Percentiles rank a stretch among this genome's conserved stretches.
Conservation (phyloP, 2,329 filamentous ascomycete genomes). For the Penicillium griseofulvum region DNA sequence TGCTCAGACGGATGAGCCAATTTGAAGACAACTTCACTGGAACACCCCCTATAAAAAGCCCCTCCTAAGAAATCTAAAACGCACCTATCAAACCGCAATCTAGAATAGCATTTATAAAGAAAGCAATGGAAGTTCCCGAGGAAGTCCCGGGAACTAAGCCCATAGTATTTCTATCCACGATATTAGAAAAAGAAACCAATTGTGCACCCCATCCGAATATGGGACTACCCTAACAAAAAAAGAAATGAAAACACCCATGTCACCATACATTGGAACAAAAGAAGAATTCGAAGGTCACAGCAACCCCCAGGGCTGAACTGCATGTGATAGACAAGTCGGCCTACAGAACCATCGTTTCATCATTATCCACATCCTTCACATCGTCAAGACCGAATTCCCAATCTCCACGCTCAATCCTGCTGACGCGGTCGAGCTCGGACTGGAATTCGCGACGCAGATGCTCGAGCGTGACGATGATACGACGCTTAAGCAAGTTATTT, state of each 20-base stretch:
- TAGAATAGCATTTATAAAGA: no score
- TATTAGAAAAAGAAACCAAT: constrained; percentile 11
- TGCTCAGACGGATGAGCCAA: no score
- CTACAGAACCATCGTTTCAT: constrained; percentile 38
- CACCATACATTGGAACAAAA: constrained; percentile 10
- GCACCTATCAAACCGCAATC: no score
- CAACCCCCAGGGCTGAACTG: not conserved
- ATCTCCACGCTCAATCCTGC: constrained; percentile 82
- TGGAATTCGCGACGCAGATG: constrained; percentile 89
- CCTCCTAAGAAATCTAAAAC: no score
- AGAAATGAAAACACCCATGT: constrained; percentile 13
- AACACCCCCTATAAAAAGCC: no score
- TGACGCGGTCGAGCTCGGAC: constrained; percentile 81
- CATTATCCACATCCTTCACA: constrained; percentile 29
- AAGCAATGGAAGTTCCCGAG: no score
- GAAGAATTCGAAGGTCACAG: constrained; percentile 1
- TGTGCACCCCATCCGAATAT: constrained; percentile 13
- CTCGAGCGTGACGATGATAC: constrained; percentile 78
- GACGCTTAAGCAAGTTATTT: constrained; percentile 48
- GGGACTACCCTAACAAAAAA: constrained; percentile 13
- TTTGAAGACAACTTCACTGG: no score
- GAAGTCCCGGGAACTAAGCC: not conserved
- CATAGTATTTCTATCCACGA: not conserved
- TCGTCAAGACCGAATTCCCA: constrained; percentile 66
- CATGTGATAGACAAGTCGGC: not conserved